Conservation (phyloP, 2,329 filamentous ascomycete species). For the Aotearoamyces nothofagi region DNA sequence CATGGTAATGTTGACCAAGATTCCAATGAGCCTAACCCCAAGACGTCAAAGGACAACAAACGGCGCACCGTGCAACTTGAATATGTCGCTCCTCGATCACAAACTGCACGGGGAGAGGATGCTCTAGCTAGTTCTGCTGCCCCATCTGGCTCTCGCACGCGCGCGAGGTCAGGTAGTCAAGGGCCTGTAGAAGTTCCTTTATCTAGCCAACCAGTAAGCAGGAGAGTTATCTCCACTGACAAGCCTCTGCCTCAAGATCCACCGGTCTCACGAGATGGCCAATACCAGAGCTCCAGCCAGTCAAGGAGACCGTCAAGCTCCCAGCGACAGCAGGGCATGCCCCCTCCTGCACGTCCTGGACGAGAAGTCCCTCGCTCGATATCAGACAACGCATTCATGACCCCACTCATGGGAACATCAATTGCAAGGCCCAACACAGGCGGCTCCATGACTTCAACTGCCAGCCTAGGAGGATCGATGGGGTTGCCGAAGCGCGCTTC, state of each 20-base stretch:
- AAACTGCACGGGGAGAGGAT: slow-evolving; percentile 52
- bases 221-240: slow-evolving; percentile 28
- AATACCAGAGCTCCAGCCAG: slow-evolving; percentile 27
- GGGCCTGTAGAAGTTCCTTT: slow-evolving; percentile 30
- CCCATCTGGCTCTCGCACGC: slow-evolving; percentile 26
- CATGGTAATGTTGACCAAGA: slow-evolving; percentile 60
- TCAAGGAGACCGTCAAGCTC: slow-evolving; percentile 15
- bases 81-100: slow-evolving; percentile 82
- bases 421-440: slow-evolving; percentile 60
- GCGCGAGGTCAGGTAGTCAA: slow-evolving; percentile 37
- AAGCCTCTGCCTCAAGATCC: slow-evolving; percentile 46
- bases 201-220: slow-evolving; percentile 10
- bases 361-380: slow-evolving; percentile 35
- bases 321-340: slow-evolving; percentile 24
- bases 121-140: slow-evolving; percentile 17
- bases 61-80: slow-evolving; percentile 92
- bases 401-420: slow-evolving; percentile 30
- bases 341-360: slow-evolving; percentile 28
- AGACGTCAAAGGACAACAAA: slow-evolving; percentile 66
- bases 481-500: slow-evolving; percentile 59
- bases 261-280: slow-evolving; percentile 28
- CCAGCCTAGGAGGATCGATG: slow-evolving; percentile 26
- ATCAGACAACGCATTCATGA: slow-evolving; percentile 38
- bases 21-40: slow-evolving; percentile 45
- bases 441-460: slow-evolving; percentile 58